Evolutionary conservation across 495 filamentous ascomycete species (phyloP).

Genomic region (Aspergillus affinis): DNA sequence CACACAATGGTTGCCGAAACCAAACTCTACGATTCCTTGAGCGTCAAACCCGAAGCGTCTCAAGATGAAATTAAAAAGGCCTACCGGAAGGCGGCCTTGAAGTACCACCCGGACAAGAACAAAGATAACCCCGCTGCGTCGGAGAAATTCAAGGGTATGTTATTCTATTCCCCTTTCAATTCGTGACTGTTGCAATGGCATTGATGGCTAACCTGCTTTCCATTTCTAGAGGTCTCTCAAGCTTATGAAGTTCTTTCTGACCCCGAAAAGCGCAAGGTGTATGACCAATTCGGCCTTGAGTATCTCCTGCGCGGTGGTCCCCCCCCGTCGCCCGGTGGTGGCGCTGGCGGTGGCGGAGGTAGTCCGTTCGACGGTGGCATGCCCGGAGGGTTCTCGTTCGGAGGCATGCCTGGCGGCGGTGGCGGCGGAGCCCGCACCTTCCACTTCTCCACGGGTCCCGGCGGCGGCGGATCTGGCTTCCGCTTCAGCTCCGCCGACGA

Average conservation of each 20-base stretch:
- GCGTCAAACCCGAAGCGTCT: conserved; percentile 72
- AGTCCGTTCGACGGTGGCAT: conserved; percentile 55
- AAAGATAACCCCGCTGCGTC: conserved; percentile 79
- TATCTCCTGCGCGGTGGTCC: conserved; percentile 84
- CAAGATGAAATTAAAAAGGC: conserved; percentile 98
- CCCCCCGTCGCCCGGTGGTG: conserved; percentile 56
- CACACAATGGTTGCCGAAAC: conserved; percentile 80
- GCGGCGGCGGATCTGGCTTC: conserved; percentile 57
- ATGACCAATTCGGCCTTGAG: conserved; percentile 93
- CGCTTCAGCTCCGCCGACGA: conserved; percentile 77
- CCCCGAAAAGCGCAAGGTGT: conserved; percentile 93
- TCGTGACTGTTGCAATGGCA: neutral
- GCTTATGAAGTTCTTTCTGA: conserved; percentile 98
- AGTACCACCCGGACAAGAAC: conserved; percentile 97
- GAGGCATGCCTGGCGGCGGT: conserved; percentile 54
- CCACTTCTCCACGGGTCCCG: conserved; percentile 67
- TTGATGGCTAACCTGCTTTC: conserved; percentile 15
- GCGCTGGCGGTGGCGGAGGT: conserved; percentile 47
- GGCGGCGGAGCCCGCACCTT: conserved; percentile 63
- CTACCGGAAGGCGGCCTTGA: conserved; percentile 89
- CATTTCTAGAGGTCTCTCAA: conserved; percentile 71
- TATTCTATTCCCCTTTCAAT: conserved; percentile 1
- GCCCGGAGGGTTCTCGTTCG: conserved; percentile 55
- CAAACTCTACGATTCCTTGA: conserved; percentile 77
- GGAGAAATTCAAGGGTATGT: conserved; percentile 81